Evolutionary conservation across 2,329 filamentous ascomycete genomes (phyloP).

Genomic region (Colletotrichum sp.): DNA sequence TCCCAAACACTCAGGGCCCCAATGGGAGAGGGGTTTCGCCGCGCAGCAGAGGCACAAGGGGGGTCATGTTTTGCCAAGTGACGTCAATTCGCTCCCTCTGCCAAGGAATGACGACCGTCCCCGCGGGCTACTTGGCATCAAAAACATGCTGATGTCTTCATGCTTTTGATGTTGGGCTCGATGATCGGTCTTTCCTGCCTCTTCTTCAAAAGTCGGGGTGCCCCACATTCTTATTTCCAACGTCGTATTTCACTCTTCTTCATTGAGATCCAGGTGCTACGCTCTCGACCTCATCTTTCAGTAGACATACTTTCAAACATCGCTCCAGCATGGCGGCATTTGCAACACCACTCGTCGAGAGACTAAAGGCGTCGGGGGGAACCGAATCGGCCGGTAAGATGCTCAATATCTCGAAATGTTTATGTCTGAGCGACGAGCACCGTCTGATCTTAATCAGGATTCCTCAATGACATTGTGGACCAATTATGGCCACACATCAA

Average conservation of each 20-base stretch:
- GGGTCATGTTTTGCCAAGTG: not conserved
- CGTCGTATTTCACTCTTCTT: not conserved
- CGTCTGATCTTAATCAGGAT: conserved; percentile 28
- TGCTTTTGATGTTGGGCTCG: not conserved
- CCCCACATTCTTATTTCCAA: not conserved
- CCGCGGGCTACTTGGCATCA: not conserved
- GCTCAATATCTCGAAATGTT: not conserved
- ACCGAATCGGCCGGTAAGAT: conserved; percentile 39
- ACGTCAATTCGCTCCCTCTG: not conserved
- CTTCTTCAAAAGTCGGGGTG: not conserved
- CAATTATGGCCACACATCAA: conserved; percentile 56
- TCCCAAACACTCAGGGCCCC: not conserved
- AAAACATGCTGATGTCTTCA: not conserved
- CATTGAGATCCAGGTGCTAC: not conserved
- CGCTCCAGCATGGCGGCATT: conserved; percentile 30
- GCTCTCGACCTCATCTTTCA: not conserved
- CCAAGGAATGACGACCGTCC: not conserved
- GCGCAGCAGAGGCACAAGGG: not conserved
- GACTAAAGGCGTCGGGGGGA: conserved; percentile 43
- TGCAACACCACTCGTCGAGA: conserved; percentile 38
- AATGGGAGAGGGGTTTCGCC: not conserved
- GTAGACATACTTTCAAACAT: not conserved
- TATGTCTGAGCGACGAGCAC: not conserved
- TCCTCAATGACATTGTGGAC: conserved; percentile 52
- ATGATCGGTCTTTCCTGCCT: not conserved